Percentiles rank a stretch among this genome's conserved stretches.
phyloP scores from a whole-genome alignment of 179 eudicot species.

The Actinidia arguta region DNA sequence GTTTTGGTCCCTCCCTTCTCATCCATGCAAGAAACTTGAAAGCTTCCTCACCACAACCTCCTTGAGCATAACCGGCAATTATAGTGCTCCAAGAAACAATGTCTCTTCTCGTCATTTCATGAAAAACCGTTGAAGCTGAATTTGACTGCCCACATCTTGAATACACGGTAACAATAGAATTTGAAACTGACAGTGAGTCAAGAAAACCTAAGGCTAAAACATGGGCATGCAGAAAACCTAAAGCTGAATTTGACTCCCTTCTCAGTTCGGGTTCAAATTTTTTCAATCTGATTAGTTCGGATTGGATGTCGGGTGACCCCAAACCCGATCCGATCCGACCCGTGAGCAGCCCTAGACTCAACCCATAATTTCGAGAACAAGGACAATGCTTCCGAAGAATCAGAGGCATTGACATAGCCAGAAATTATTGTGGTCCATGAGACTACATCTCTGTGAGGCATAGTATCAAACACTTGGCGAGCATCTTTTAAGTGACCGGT shows the following conservation, averaged over 20 bases:
- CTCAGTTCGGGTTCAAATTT: too few relatives aligned
- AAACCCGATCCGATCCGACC: too few relatives aligned
- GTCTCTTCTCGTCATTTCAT: slow-evolving; percentile 61
- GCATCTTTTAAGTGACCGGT: slow-evolving; percentile 58
- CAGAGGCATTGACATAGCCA: slow-evolving; percentile 61
- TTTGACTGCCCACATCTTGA: slow-evolving; percentile 64
- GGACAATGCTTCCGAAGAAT: slow-evolving; percentile 60
- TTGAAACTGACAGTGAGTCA: slow-evolving; percentile 67
- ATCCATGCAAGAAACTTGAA: slow-evolving; percentile 62
- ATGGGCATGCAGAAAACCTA: slow-evolving; percentile 77
- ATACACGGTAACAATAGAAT: slow-evolving; percentile 82
- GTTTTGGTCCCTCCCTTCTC: slow-evolving; percentile 84
- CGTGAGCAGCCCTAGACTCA: slow-evolving; percentile 35
- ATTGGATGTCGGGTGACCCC: too few relatives aligned
- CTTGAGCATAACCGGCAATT: slow-evolving; percentile 79
- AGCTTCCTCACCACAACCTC: slow-evolving; percentile 76
- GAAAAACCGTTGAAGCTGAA: slow-evolving; percentile 58
- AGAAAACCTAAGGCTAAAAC: slow-evolving; percentile 54
- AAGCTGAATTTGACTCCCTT: too few relatives aligned
- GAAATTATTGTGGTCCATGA: slow-evolving; percentile 82
- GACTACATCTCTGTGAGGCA: slow-evolving; percentile 73
- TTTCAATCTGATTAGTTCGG: too few relatives aligned
- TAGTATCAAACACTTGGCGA: slow-evolving; percentile 71
- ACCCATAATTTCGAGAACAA: slow-evolving; percentile 73
- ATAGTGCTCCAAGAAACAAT: slow-evolving; percentile 91